Conservation (phyloP, 768 basidiomycete species). For the Daedaleopsis sinensis region DNA sequence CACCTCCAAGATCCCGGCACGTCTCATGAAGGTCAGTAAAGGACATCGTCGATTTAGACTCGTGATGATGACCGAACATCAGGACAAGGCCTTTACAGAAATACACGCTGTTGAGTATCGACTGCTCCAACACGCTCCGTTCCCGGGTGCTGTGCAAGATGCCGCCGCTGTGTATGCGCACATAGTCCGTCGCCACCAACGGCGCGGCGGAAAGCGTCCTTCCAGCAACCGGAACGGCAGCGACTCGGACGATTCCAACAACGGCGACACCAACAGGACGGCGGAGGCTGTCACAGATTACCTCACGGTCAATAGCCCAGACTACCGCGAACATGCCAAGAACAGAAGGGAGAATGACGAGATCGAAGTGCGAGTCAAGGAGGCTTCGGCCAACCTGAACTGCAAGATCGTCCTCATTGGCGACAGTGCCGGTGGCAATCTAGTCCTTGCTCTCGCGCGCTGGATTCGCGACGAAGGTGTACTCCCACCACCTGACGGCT, state of each 20-base stretch:
- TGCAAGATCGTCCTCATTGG: constrained; percentile 50
- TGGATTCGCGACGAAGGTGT: constrained; percentile 56
- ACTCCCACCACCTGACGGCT: constrained; percentile 46
- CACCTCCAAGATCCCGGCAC: constrained; percentile 52
- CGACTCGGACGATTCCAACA: neutral
- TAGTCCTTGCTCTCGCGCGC: constrained; percentile 51
- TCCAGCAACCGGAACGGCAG: neutral
- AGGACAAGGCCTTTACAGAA: constrained; percentile 39
- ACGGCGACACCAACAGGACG: constrained; percentile 5
- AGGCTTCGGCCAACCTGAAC: constrained; percentile 16
- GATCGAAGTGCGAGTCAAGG: constrained; percentile 10
- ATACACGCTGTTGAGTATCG: constrained; percentile 53
- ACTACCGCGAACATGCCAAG: constrained; percentile 5
- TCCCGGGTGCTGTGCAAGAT: constrained; percentile 57
- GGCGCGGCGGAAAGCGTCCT: constrained; percentile 1
- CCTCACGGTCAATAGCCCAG: constrained; percentile 6
- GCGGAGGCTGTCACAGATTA: constrained; percentile 3
- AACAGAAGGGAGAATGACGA: constrained; percentile 16
- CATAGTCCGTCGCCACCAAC: constrained; percentile 36
- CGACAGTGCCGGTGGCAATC: constrained; percentile 59
- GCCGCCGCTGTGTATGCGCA: constrained; percentile 56
- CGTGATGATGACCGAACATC: neutral
- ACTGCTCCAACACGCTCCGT: constrained; percentile 52
- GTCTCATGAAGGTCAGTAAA: constrained; percentile 43
- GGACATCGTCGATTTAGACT: neutral